A percentile compares a stretch with the other conserved stretches of the same genome.
phyloP scores from a whole-genome alignment of 768 basidiomycete species.

The Suillus lakei region DNA sequence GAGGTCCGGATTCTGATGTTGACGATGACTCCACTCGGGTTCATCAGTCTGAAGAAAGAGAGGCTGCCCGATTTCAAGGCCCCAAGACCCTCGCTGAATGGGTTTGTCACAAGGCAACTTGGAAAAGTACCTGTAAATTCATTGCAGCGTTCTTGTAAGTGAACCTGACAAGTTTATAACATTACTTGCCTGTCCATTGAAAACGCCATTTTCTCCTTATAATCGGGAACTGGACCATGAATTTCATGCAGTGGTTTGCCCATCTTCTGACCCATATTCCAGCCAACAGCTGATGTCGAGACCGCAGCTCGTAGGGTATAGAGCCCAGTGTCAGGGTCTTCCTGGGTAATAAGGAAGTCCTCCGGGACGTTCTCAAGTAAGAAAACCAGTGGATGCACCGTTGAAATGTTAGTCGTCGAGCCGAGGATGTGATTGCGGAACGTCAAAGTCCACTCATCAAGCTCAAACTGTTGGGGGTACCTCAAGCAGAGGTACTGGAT shows the following conservation, averaged over 20 bases:
- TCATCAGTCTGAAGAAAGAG: conserved; percentile 48
- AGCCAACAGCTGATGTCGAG: conserved; percentile 52
- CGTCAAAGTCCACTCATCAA: conserved; percentile 36
- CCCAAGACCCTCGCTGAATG: conserved; percentile 59
- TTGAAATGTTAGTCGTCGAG: conserved; percentile 30
- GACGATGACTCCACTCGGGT: conserved; percentile 39
- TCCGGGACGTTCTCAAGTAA: conserved; percentile 58
- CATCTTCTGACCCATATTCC: conserved; percentile 52
- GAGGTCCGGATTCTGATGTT: conserved; percentile 40
- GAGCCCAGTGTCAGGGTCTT: conserved; percentile 46
- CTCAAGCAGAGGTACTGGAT: conserved; percentile 59
- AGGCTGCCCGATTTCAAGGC: conserved; percentile 53
- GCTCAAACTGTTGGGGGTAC: conserved; percentile 58
- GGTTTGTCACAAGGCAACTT: conserved; percentile 52
- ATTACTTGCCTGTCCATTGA: conserved; percentile 52
- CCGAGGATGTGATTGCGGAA: conserved; percentile 51
- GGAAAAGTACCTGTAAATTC: conserved; percentile 45
- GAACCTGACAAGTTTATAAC: not conserved
- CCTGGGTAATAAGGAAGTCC: conserved; percentile 50
- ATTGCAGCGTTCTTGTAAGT: not conserved
- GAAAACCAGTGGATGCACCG: conserved; percentile 43
- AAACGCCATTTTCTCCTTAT: conserved; percentile 50
- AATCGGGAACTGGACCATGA: conserved; percentile 53
- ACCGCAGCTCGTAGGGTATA: conserved; percentile 52
- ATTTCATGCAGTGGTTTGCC: conserved; percentile 51